A percentile compares a stretch with the other conserved stretches of the same genome.
phyloP scores from a whole-genome alignment of 2,329 filamentous ascomycete species.

The Trichothecium roseum region DNA sequence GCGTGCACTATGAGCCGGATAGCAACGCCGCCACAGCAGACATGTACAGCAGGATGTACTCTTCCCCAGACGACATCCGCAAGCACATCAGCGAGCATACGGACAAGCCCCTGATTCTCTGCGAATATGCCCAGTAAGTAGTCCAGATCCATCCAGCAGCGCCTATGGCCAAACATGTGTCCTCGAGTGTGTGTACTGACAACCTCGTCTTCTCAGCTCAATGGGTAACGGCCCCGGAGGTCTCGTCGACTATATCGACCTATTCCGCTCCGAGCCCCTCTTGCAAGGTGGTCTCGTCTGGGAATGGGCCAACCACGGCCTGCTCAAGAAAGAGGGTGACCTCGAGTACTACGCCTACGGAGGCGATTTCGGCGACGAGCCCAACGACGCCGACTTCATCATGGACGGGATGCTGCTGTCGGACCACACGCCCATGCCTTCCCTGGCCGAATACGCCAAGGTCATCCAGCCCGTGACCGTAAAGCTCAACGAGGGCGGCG shows the following conservation, averaged over 20 bases:
- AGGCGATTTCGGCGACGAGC: constrained; percentile 50
- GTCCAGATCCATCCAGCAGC: too few relatives aligned
- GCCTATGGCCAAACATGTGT: too few relatives aligned
- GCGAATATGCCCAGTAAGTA: constrained; percentile 38
- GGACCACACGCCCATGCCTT: constrained; percentile 45
- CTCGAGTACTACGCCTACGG: constrained; percentile 47
- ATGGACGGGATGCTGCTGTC: constrained; percentile 49
- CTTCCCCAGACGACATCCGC: constrained; percentile 38
- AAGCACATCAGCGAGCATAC: constrained; percentile 16
- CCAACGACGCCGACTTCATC: constrained; percentile 51
- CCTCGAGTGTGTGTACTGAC: too few relatives aligned
- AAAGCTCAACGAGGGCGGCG: constrained; percentile 19
- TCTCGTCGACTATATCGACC: constrained; percentile 56
- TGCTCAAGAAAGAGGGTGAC: constrained; percentile 31
- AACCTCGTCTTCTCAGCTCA: constrained; percentile 21
- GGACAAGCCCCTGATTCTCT: constrained; percentile 48
- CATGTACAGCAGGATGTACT: constrained; percentile 61
- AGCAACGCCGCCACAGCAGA: constrained; percentile 47
- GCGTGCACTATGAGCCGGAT: constrained; percentile 60
- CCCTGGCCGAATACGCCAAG: constrained; percentile 45
- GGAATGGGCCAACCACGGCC: constrained; percentile 54
- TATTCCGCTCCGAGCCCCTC: constrained; percentile 48
- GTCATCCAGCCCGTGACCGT: constrained; percentile 43
- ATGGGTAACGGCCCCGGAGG: constrained; percentile 69
- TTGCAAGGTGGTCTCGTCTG: constrained; percentile 59